A percentile compares a stretch with the other conserved stretches of the same genome.
Conservation (phyloP, 495 filamentous ascomycete genomes). For the Parathielavia appendiculata region DNA sequence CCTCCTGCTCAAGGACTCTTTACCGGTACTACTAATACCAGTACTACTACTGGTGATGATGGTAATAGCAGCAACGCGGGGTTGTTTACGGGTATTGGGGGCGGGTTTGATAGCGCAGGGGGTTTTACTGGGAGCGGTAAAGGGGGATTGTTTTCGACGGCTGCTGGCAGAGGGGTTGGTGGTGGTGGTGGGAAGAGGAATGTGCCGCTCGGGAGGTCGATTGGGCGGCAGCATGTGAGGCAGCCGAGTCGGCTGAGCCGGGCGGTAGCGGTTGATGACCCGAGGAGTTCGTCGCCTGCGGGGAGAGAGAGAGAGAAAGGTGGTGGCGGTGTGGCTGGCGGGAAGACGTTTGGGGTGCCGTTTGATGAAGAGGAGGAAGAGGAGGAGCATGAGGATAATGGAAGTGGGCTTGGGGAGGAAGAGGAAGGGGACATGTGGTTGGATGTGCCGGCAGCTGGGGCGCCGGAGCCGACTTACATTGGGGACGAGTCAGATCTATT, state of each 20-base stretch:
- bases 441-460: conserved; percentile 21
- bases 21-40: background rate
- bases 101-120: background rate
- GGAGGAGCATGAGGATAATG: conserved; percentile 24
- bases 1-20: conserved; percentile 6
- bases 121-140: background rate
- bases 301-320: background rate
- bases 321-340: conserved; percentile 31
- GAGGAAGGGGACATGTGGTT: conserved; percentile 34
- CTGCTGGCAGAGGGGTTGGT: background rate
- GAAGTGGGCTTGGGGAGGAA: conserved; percentile 11
- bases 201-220: conserved; percentile 15
- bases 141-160: background rate
- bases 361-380: conserved; percentile 36
- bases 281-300: conserved; percentile 12
- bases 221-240: conserved; percentile 6
- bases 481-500: conserved; percentile 41
- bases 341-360: conserved; percentile 34
- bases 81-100: conserved; percentile 13
- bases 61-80: background rate
- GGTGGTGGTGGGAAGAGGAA: background rate
- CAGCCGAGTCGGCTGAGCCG: conserved; percentile 25
- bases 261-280: conserved; percentile 21
- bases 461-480: conserved; percentile 7
- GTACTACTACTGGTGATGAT: background rate